These are phyloP conservation scores for Kodamaea leandrae DNA, from an alignment of 805 yeast species.

Conservation along the genomic window DNA sequence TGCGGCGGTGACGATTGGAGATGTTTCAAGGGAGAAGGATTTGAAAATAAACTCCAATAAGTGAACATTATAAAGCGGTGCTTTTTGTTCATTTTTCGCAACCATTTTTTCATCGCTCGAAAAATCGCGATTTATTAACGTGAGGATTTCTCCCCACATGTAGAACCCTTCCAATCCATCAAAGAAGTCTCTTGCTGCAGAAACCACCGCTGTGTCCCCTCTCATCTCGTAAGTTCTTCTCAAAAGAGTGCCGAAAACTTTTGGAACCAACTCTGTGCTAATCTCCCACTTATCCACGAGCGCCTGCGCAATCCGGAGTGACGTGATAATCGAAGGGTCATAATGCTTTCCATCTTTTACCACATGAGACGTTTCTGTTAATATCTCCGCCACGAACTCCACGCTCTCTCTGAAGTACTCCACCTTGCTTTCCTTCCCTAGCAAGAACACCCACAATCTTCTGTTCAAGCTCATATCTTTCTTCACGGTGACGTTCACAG, in stretches of 20 bases:
- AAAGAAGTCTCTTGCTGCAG: constrained; percentile 66
- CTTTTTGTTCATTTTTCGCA: too few relatives aligned
- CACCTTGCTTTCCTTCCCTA: constrained; percentile 63
- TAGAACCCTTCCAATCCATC: constrained; percentile 80
- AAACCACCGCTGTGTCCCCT: constrained; percentile 41
- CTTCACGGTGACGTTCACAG: constrained; percentile 66
- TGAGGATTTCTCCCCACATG: constrained; percentile 67
- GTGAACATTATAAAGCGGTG: too few relatives aligned
- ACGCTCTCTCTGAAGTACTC: constrained; percentile 52
- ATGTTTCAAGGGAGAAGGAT: too few relatives aligned
- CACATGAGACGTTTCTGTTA: too few relatives aligned
- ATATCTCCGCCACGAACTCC: too few relatives aligned
- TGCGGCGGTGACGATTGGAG: too few relatives aligned
- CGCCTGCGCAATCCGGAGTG: constrained; percentile 58
- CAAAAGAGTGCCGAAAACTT: constrained; percentile 64
- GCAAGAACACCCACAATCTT: constrained; percentile 88
- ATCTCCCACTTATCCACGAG: constrained; percentile 94
- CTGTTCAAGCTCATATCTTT: constrained; percentile 94
- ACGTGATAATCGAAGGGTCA: constrained; percentile 25
- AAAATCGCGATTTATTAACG: constrained; percentile 34
- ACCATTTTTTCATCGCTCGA: constrained; percentile 28
- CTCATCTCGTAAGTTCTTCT: constrained; percentile 6
- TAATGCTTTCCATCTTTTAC: background rate
- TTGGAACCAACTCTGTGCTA: constrained; percentile 71
- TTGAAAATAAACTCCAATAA: too few relatives aligned